These are phyloP conservation scores for Triglochin maritima DNA, from an alignment of 106 monocot species.

Conservation along the genomic window DNA sequence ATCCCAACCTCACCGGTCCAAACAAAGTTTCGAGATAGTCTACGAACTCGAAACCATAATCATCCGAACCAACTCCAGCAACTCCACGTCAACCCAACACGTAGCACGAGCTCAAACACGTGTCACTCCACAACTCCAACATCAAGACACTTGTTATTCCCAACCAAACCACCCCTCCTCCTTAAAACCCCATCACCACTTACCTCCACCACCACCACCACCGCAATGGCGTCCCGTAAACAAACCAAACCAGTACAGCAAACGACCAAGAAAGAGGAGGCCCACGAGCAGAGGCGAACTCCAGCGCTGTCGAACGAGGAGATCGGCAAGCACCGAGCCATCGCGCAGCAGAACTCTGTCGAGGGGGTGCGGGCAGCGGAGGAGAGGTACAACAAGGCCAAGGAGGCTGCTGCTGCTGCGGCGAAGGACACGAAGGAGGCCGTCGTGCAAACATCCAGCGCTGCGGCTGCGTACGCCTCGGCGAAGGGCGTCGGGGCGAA, in stretches of 20 bases:
- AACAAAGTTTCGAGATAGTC: too few species aligned
- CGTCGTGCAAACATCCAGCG: conserved; percentile 13
- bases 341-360: conserved; percentile 63
- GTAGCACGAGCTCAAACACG: not conserved
- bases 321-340: conserved; percentile 31
- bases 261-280: not conserved
- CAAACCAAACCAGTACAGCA: not conserved
- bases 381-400: conserved; percentile 58
- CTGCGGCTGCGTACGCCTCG: conserved; percentile 17
- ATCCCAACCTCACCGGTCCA: too few species aligned
- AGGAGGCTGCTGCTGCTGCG: conserved; percentile 8
- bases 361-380: conserved; percentile 50
- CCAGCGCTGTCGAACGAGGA: conserved; percentile 13
- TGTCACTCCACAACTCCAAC: not conserved
- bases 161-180: not conserved
- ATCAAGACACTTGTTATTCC: not conserved
- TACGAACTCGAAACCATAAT: too few species aligned
- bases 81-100: not conserved
- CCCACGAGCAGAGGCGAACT: too few species aligned
- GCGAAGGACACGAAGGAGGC: conserved; percentile 37
- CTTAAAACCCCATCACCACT: not conserved
- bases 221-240: not conserved
- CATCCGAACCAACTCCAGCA: not conserved
- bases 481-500: conserved; percentile 13
- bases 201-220: not conserved